Conservation (phyloP, 2,329 filamentous ascomycete genomes). For the Aspergillus pseudotamarii region DNA sequence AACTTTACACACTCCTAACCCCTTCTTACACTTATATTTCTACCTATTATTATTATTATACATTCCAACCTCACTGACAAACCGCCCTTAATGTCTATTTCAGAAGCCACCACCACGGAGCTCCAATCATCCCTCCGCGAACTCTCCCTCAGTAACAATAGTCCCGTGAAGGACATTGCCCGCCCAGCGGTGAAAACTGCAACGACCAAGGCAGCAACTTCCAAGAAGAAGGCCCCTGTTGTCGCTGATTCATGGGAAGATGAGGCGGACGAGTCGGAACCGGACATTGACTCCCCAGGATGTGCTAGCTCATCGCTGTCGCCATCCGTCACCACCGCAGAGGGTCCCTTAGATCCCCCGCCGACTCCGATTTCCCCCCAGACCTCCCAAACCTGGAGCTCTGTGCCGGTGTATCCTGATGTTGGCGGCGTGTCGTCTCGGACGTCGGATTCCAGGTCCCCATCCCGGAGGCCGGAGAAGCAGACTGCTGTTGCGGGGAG, state of each 20-base stretch:
- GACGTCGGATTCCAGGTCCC: conserved; percentile 16
- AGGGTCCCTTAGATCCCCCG: conserved; percentile 58
- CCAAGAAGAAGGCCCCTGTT: conserved; percentile 44
- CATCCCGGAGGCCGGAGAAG: conserved; percentile 72
- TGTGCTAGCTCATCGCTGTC: conserved; percentile 22
- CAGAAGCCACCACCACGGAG: conserved; percentile 25
- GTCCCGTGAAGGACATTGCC: conserved; percentile 30
- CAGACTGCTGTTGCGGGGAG: conserved; percentile 87
- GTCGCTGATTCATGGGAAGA: conserved; percentile 80
- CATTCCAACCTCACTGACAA: conserved; percentile 12
- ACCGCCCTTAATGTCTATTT: conserved; percentile 20
- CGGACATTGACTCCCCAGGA: conserved; percentile 17
- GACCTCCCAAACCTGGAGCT: conserved; percentile 27
- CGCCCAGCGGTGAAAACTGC: conserved; percentile 21
- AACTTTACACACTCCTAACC: background rate
- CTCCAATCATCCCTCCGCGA: conserved; percentile 36
- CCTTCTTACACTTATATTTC: background rate
- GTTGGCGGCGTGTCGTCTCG: conserved; percentile 18
- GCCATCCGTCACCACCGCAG: conserved; percentile 30
- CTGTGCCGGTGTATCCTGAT: conserved; percentile 18
- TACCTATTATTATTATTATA: background rate
- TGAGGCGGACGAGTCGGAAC: conserved; percentile 57
- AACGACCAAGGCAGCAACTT: conserved; percentile 8
- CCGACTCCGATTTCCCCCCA: conserved; percentile 67
- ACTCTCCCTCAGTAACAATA: conserved; percentile 35